Evolutionary conservation across 352 stramenopile genomes (phyloP).

Genomic region (Pythium angustatum): DNA sequence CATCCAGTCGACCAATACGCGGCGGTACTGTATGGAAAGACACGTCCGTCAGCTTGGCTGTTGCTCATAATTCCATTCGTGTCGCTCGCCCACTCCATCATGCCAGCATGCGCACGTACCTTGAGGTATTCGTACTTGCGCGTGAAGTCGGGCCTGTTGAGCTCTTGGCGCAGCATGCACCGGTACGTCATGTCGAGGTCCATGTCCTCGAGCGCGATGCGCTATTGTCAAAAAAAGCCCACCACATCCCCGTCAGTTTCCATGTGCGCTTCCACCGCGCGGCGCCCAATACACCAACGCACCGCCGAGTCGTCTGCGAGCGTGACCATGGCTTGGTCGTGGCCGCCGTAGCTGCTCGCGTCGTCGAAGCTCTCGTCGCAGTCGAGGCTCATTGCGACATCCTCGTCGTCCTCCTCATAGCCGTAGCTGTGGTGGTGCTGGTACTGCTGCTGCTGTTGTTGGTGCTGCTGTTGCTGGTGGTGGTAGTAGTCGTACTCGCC

Average conservation of each 20-base stretch:
- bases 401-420: conserved; percentile 24
- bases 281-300: background rate
- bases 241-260: conserved; percentile 1
- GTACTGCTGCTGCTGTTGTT: conserved; percentile 71
- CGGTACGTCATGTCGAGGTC: conserved; percentile 72
- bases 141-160: conserved; percentile 66
- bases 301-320: conserved; percentile 35
- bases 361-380: conserved; percentile 86
- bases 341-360: conserved; percentile 41
- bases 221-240: conserved; percentile 27
- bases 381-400: conserved; percentile 46
- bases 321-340: conserved; percentile 34
- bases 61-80: too few species aligned
- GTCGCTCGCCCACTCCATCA: background rate
- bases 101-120: conserved; percentile 16
- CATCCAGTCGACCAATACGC: conserved; percentile 87
- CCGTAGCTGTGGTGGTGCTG: conserved; percentile 56
- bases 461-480: conserved; percentile 69
- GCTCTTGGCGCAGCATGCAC: conserved; percentile 77
- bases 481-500: conserved; percentile 48
- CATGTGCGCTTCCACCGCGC: background rate
- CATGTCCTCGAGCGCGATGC: conserved; percentile 73
- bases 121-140: conserved; percentile 82
- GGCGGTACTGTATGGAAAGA: conserved; percentile 46
- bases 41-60: background rate